Conservation (phyloP, 2,329 filamentous ascomycete genomes). For the Dothideomycetidae sp. region DNA sequence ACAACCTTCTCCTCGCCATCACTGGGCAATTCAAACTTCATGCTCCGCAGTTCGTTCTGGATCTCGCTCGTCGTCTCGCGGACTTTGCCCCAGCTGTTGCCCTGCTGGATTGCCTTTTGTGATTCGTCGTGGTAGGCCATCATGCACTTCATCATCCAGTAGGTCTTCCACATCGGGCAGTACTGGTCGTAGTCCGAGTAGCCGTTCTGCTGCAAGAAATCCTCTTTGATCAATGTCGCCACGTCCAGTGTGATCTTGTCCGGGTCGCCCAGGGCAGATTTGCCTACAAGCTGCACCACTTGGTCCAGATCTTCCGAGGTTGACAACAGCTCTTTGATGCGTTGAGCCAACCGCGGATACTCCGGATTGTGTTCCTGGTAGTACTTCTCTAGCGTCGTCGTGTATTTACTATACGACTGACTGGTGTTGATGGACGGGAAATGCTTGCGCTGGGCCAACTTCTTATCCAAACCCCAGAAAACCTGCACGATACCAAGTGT, state of each 20-base stretch:
- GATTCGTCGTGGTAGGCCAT: constrained; percentile 96
- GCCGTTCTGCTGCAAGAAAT: constrained; percentile 97
- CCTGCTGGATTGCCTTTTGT: constrained; percentile 85
- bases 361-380: constrained; percentile 91
- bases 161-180: constrained; percentile 98
- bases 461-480: constrained; percentile 99
- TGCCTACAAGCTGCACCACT: constrained; percentile 95
- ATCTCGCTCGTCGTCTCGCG: constrained; percentile 80
- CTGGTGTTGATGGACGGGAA: constrained; percentile 97
- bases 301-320: constrained; percentile 96
- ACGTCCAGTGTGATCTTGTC: constrained; percentile 98
- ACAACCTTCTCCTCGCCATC: constrained; percentile 67
- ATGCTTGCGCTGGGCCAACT: constrained; percentile 96
- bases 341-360: constrained; percentile 82
- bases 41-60: constrained; percentile 68
- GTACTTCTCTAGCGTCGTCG: constrained; percentile 70
- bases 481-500: constrained; percentile 97
- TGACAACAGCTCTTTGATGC: constrained; percentile 83
- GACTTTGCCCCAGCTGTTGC: constrained; percentile 84
- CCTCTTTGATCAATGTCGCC: constrained; percentile 84
- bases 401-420: constrained; percentile 95
- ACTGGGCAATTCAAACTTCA: constrained; percentile 91
- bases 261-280: constrained; percentile 85
- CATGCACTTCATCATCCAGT: constrained; percentile 99
- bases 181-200: constrained; percentile 99